These are phyloP conservation scores for Skeletonema grethae DNA, from an alignment of 108 stramenopile species.

Conservation along the genomic window DNA sequence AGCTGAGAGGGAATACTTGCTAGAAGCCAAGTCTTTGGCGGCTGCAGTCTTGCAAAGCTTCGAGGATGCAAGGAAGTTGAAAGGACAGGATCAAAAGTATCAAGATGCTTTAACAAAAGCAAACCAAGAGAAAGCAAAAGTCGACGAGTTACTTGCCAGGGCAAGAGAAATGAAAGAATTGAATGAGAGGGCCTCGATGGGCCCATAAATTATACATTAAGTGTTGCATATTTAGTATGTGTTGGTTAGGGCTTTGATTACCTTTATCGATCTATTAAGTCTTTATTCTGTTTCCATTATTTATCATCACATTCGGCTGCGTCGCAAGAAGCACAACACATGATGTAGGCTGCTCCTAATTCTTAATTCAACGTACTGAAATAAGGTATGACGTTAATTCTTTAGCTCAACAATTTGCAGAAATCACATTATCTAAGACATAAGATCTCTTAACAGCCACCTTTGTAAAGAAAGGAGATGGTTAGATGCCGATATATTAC, in stretches of 20 bases:
- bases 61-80: slow-evolving; percentile 29
- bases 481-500: no score
- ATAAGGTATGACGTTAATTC: no score
- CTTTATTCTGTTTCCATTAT: no score
- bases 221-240: background rate
- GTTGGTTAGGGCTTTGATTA: background rate
- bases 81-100: slow-evolving; percentile 10
- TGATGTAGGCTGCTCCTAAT: no score
- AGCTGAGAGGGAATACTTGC: slow-evolving; percentile 28
- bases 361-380: no score
- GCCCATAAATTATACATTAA: background rate
- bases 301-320: no score
- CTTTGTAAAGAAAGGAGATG: no score
- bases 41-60: slow-evolving; percentile 24
- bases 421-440: no score
- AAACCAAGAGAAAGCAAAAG: slow-evolving; percentile 22
- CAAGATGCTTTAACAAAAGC: slow-evolving; percentile 25
- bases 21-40: slow-evolving; percentile 41
- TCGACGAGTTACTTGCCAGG: slow-evolving; percentile 32
- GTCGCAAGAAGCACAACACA: no score
- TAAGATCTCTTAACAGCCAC: no score
- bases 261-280: background rate
- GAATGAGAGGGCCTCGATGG: slow-evolving; percentile 16
- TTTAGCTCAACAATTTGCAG: no score
- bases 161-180: slow-evolving; percentile 39